Conservation (phyloP, 139 green algal genomes). For the Zygnema circumcarinatum region DNA sequence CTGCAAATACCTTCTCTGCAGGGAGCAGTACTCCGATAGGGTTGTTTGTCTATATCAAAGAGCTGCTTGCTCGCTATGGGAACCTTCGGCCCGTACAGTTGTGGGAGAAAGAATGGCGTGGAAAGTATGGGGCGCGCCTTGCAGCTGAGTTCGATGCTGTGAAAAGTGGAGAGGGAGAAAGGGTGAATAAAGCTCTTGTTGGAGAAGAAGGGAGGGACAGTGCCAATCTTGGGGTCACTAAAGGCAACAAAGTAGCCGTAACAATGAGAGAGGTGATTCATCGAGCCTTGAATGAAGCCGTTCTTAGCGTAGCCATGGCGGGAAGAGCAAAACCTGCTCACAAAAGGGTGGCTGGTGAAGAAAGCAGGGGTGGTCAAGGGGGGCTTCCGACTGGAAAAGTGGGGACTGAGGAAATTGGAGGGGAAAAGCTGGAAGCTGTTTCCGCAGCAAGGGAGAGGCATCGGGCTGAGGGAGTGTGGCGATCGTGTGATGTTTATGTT, state of each 20-base stretch:
- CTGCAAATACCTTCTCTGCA: background rate
- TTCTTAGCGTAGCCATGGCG: background rate
- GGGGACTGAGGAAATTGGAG: background rate
- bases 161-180: background rate
- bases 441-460: background rate
- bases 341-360: background rate
- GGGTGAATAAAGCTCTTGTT: background rate
- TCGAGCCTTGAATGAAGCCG: background rate
- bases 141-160: background rate
- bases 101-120: conserved; percentile 12
- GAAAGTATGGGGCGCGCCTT: background rate
- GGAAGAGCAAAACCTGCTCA: background rate
- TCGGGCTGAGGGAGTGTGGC: background rate
- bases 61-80: background rate
- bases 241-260: background rate
- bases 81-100: background rate
- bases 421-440: background rate
- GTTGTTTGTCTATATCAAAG: background rate
- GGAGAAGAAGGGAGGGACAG: background rate
- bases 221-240: background rate
- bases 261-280: background rate
- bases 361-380: background rate
- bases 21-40: background rate
- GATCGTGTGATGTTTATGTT: background rate
- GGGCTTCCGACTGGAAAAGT: background rate